These are phyloP conservation scores for Ceratocystis papillata DNA, from an alignment of 2,329 filamentous ascomycete species.

Conservation along the genomic window DNA sequence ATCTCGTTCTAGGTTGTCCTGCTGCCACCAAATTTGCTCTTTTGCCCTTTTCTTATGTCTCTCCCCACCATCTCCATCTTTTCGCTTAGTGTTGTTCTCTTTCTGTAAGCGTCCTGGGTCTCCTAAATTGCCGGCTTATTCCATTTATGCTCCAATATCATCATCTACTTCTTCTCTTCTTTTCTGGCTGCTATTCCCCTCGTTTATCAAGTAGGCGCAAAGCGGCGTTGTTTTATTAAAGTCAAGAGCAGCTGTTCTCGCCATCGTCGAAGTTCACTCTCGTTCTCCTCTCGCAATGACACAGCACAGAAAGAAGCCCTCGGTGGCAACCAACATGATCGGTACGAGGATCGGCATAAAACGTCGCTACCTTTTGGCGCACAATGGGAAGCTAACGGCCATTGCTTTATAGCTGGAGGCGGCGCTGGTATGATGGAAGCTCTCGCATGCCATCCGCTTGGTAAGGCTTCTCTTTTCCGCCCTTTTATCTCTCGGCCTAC, in stretches of 20 bases:
- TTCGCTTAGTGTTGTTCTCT: constrained; percentile 15
- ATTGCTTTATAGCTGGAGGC: constrained; percentile 65
- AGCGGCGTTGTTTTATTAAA: background rate
- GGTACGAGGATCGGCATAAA: constrained; percentile 41
- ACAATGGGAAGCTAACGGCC: constrained; percentile 34
- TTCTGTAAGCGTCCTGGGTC: background rate
- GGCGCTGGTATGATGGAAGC: constrained; percentile 99
- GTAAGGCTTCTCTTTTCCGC: constrained; percentile 39
- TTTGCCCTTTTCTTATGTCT: constrained; percentile 4
- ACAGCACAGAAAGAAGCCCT: constrained; percentile 51
- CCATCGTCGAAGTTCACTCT: background rate
- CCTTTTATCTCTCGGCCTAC: constrained; percentile 19
- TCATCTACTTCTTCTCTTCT: constrained; percentile 18
- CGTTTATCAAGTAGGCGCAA: background rate
- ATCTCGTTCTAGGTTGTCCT: background rate
- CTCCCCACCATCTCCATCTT: constrained; percentile 11
- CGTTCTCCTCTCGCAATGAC: constrained; percentile 30
- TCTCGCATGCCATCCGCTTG: constrained; percentile 84
- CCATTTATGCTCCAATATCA: background rate
- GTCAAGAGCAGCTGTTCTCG: background rate
- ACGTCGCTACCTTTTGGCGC: background rate
- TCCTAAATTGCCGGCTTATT: background rate
- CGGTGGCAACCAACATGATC: constrained; percentile 81
- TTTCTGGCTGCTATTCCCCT: constrained; percentile 14
- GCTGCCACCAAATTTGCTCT: background rate